Evolutionary conservation across 2,329 filamentous ascomycete genomes (phyloP), one percentile per base, ranked within the genome.

Genomic region (Torrubiella hemipterigena): DNA sequence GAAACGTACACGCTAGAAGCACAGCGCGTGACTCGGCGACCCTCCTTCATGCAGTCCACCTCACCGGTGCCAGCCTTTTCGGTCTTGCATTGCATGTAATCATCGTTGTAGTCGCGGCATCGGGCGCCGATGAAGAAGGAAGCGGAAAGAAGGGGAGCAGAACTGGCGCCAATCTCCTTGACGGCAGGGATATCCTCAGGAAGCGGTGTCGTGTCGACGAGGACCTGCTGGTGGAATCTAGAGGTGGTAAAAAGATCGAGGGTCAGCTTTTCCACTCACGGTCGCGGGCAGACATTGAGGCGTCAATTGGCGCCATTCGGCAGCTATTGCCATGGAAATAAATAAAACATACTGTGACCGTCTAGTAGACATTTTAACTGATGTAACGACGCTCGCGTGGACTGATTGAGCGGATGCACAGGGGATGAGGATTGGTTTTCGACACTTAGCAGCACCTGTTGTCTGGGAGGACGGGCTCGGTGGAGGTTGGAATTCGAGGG

Each of bases 1-100:
- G 24, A 13, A 38, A 81, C 82, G 49, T 80, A 94, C 84, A 98
- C 91, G 61, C 85, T 93, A 47, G 82, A 79, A 37, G 91, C 91
- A 67, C 91, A 98, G 63, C 91, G 76, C 47, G 91, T 98, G 39
- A 98, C 91, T 60, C 91, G 83, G 57, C 91, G 75, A 35, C 91
- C 91, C 66, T 98, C 91, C 69, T 84, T 89, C 72, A 98, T 65
- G 63, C 91, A 98, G 46, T 94, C 84, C 41, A 93, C 60, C 68
- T 98, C 91, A 56, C 86, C 91, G 59, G 74, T 77, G 49, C 91
- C 91, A 40, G 83, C 80, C 49, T 85, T 78, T 63, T 95, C 86
- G 46, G 75, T 83, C 79, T 98, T 98, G 81, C 91, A 98, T 67
- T 93, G 83, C 89, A 98, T 98, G 65, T 81, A 98, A 64, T 98